Percentiles rank a stretch among this genome's conserved stretches.
phyloP scores from a whole-genome alignment of 1,139 yeast species.

The Diutina mesorugosa region DNA sequence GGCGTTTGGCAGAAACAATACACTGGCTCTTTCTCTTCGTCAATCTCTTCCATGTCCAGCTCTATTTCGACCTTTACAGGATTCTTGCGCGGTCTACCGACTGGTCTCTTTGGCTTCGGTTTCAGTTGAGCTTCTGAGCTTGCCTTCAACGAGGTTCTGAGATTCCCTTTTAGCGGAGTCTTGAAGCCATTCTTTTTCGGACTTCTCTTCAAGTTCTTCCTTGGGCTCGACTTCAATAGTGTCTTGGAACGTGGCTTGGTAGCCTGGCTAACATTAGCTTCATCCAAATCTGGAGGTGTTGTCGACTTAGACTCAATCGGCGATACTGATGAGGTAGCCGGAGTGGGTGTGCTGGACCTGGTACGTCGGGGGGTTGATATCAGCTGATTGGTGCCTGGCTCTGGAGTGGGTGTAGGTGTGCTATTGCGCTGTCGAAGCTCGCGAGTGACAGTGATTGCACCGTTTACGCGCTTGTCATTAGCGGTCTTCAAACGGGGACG shows the following conservation, averaged over 20 bases:
- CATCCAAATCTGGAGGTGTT: neutral
- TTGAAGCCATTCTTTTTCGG: too few relatives aligned
- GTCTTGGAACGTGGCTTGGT: too few relatives aligned
- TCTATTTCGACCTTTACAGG: neutral
- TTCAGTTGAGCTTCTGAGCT: neutral
- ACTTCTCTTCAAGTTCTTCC: too few relatives aligned
- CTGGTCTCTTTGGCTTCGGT: neutral
- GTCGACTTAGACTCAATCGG: too few relatives aligned
- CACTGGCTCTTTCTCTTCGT: slow-evolving; percentile 12
- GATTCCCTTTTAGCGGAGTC: too few relatives aligned
- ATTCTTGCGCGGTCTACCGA: neutral
- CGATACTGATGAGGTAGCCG: neutral
- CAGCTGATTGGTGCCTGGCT: neutral
- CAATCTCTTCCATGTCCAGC: slow-evolving; percentile 4
- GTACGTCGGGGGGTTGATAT: neutral
- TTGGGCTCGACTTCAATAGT: too few relatives aligned
- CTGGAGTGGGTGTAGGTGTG: neutral
- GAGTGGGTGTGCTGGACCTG: neutral
- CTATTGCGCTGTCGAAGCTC: neutral
- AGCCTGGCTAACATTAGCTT: too few relatives aligned
- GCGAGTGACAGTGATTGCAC: neutral
- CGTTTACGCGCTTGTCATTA: neutral
- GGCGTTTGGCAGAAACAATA: slow-evolving; percentile 34
- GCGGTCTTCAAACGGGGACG: neutral
- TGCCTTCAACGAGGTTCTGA: neutral